Conservation (phyloP, 192 early-diverging fungal genomes). For the Phlyctochytrium planicorne region DNA sequence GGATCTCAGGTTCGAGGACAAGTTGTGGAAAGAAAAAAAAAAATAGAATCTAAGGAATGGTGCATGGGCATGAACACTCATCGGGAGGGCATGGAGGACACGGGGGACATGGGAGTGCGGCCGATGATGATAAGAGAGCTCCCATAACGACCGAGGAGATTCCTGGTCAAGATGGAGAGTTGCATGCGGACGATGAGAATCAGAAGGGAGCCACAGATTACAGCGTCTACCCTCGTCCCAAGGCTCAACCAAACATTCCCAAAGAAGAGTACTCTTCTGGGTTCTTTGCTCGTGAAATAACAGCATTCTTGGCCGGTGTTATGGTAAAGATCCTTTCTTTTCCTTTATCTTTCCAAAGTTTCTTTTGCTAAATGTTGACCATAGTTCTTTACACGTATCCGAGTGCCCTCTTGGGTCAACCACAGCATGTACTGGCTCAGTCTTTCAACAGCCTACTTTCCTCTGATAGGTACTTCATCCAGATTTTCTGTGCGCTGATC, state of each 20-base stretch:
- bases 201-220: no score
- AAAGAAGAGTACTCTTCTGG: slow-evolving; percentile 12
- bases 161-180: no score
- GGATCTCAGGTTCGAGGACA: no score
- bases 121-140: no score
- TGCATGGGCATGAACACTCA: no score
- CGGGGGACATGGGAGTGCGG: no score
- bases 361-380: neutral
- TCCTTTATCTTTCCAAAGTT: no score
- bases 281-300: slow-evolving; percentile 23
- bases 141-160: no score
- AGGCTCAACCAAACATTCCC: neutral
- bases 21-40: no score
- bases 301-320: slow-evolving; percentile 26
- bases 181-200: no score
- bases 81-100: no score
- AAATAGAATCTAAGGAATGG: no score
- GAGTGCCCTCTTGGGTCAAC: slow-evolving; percentile 31
- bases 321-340: slow-evolving; percentile 9
- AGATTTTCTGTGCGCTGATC: neutral
- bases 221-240: neutral
- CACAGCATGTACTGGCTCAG: slow-evolving; percentile 34
- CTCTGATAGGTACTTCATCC: slow-evolving; percentile 17
- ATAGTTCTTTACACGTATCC: slow-evolving; percentile 32
- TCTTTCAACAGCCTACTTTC: slow-evolving; percentile 27